Conservation (phyloP, 2,329 filamentous ascomycete species). For the Aspergillus niger region DNA sequence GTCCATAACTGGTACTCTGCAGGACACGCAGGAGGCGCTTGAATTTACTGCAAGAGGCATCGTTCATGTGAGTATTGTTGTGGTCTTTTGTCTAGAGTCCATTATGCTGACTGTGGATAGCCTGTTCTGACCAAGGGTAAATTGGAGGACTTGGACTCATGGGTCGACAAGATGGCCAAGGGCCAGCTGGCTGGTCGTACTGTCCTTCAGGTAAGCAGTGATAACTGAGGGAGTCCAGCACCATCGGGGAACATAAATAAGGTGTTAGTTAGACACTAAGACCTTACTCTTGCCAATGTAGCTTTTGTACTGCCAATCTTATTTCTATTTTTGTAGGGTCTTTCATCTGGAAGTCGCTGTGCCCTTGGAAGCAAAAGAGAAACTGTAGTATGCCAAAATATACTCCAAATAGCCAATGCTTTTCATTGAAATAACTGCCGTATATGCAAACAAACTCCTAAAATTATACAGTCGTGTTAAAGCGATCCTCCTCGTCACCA, state of each 20-base stretch:
- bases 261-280: no score
- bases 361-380: background rate
- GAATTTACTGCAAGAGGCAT: slow-evolving; percentile 78
- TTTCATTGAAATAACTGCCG: slow-evolving; percentile 3
- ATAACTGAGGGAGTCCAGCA: background rate
- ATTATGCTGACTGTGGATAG: slow-evolving; percentile 3
- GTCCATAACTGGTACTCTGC: slow-evolving; percentile 87
- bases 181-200: slow-evolving; percentile 13
- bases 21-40: slow-evolving; percentile 82
- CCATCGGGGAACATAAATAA: no score
- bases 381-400: background rate
- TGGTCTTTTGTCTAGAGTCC: background rate
- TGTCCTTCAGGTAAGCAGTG: slow-evolving; percentile 6
- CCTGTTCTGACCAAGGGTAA: slow-evolving; percentile 12
- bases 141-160: slow-evolving; percentile 13
- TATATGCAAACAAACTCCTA: slow-evolving; percentile 11
- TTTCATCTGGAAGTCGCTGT: background rate
- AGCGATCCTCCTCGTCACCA: slow-evolving; percentile 49
- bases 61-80: slow-evolving; percentile 7
- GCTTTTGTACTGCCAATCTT: no score
- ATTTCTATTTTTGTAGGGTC: no score
- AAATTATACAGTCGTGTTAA: slow-evolving; percentile 50
- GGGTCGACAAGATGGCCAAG: slow-evolving; percentile 13
- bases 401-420: slow-evolving; percentile 1
- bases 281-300: no score